These are phyloP conservation scores for Halophytophthora batemanensis DNA, from an alignment of 352 stramenopile species.

Conservation along the genomic window DNA sequence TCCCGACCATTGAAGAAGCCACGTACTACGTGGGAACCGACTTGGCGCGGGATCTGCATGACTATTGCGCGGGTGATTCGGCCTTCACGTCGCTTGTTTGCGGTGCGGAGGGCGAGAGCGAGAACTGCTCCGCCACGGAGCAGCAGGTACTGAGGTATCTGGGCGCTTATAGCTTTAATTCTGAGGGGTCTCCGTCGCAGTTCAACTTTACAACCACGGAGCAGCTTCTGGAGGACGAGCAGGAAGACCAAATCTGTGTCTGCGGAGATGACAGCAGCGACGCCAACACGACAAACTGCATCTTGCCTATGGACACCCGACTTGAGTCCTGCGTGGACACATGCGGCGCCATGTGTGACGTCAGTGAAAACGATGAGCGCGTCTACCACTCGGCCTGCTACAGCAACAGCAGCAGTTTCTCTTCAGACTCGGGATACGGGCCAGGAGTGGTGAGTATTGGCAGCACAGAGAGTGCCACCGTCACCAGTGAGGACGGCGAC, in stretches of 20 bases:
- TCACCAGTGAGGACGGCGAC: no score
- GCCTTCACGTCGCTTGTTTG: conserved; percentile 51
- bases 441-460: conserved; percentile 6
- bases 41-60: conserved; percentile 66
- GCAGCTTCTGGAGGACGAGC: conserved; percentile 27
- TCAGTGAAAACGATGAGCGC: conserved; percentile 32
- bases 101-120: conserved; percentile 18
- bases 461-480: conserved; percentile 3
- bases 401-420: conserved; percentile 9
- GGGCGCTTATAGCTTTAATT: conserved; percentile 63
- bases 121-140: conserved; percentile 57
- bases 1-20: conserved; percentile 62
- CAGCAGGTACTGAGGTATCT: conserved; percentile 56
- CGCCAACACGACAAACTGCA: conserved; percentile 40
- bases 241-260: conserved; percentile 48
- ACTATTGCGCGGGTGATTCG: conserved; percentile 60
- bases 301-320: conserved; percentile 41
- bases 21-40: conserved; percentile 71
- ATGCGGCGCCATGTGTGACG: conserved; percentile 56
- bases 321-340: conserved; percentile 53
- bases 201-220: conserved; percentile 73
- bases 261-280: conserved; percentile 20
- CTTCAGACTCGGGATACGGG: no score
- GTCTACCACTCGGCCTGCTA: conserved; percentile 43
- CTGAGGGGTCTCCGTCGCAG: conserved; percentile 59